A percentile compares a stretch with the other conserved stretches of the same genome.
Evolutionary conservation across 805 yeast species (phyloP).

Genomic region (Blastobotrys americana): DNA sequence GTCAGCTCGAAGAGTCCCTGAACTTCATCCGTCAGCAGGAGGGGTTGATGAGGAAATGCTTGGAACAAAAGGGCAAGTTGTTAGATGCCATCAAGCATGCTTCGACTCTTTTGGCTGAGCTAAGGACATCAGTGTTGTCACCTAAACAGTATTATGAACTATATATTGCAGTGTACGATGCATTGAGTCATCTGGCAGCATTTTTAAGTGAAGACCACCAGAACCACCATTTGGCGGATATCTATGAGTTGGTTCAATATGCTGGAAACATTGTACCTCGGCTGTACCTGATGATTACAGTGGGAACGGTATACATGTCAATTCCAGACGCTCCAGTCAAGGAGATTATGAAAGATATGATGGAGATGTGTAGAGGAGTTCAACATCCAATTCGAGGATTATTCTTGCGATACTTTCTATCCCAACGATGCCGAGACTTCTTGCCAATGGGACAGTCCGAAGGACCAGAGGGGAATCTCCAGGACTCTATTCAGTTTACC

Average conservation of each 20-base stretch:
- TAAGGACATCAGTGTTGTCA: conserved; percentile 64
- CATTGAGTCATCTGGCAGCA: conserved; percentile 58
- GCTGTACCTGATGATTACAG: conserved; percentile 87
- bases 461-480: conserved; percentile 35
- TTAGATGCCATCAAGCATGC: conserved; percentile 88
- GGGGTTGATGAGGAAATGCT: conserved; percentile 64
- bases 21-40: conserved; percentile 61
- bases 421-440: conserved; percentile 71
- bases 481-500: conserved; percentile 70
- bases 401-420: conserved; percentile 79
- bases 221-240: conserved; percentile 69
- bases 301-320: conserved; percentile 83
- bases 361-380: conserved; percentile 95
- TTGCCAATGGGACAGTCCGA: conserved; percentile 37
- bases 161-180: conserved; percentile 77
- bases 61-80: conserved; percentile 59
- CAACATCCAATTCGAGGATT: conserved; percentile 93
- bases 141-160: conserved; percentile 94
- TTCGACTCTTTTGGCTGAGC: conserved; percentile 69
- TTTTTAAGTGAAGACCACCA: conserved; percentile 64
- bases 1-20: conserved; percentile 40
- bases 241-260: conserved; percentile 91
- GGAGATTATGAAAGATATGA: conserved; percentile 90
- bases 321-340: conserved; percentile 68
- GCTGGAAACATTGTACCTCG: conserved; percentile 88